Evolutionary conservation across 805 yeast species (phyloP), one percentile per base, ranked within the genome.

Genomic region (Ogataea kodamae): DNA sequence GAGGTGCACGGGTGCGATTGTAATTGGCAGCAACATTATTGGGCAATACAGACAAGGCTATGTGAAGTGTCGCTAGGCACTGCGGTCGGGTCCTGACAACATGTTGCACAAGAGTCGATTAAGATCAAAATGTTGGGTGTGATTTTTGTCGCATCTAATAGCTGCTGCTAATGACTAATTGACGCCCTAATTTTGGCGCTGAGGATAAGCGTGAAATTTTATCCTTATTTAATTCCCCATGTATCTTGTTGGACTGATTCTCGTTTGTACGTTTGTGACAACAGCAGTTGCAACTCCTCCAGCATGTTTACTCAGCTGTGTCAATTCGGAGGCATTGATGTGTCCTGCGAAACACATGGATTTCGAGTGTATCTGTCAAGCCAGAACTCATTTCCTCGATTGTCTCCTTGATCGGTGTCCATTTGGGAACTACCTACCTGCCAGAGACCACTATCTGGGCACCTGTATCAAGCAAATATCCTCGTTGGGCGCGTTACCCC

Each of bases 361-460:
- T 45, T 37, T 66, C 22, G 33, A 43, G 5, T 61, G 69, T 35
- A 32, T 67, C 22, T 70, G 76, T 46, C 44, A 35, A 9, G 42
- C 48, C 4, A 40, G 50, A 16, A 17, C 28, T 5, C 38, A 31
- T 4, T 30, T 68, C n/a, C 61, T 51, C 21, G 35, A 62, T 11
- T 70, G 76, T 41, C 43, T 70, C 18, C 60, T 59, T 9, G 68
- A 62, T 24, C 50, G 51, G 9, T 68, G 75, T 43, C 68, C 70
- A 1, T 62, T 57, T 27, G 70, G 70, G 1, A 55, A 54, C 18
- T 70, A 61, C 38, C 53, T 63, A 20, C 55, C 67, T n/a, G 63
- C 74, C 8, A 55, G 75, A 49, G 76, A 71, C 42, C 77, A 72
- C 48, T 70, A 46, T 39, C 43, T 61, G 30, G 76, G 75, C 2